phyloP scores from a whole-genome alignment of 2,329 filamentous ascomycete genomes.

The Aspergillus pseudoviridinutans region DNA sequence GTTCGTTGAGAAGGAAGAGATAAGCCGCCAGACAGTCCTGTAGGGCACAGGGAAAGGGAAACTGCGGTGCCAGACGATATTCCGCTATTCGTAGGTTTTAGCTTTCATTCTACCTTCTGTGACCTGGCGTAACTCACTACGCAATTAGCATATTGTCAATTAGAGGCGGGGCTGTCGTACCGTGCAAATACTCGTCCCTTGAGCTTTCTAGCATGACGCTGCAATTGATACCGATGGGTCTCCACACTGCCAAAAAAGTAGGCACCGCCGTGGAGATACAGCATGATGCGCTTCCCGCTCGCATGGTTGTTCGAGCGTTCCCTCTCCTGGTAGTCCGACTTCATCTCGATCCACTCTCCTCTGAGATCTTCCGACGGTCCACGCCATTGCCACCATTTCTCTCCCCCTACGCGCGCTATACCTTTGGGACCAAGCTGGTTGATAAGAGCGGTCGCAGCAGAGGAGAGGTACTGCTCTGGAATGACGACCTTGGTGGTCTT shows the following conservation, averaged over 20 bases:
- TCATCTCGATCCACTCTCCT: slow-evolving; percentile 97
- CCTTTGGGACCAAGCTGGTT: slow-evolving; percentile 75
- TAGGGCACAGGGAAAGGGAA: slow-evolving; percentile 89
- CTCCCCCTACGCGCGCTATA: slow-evolving; percentile 70
- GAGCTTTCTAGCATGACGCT: slow-evolving; percentile 89
- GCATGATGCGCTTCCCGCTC: slow-evolving; percentile 69
- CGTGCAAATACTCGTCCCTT: slow-evolving; percentile 83
- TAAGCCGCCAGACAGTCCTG: slow-evolving; percentile 89
- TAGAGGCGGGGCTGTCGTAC: slow-evolving; percentile 24
- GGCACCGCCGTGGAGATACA: slow-evolving; percentile 91
- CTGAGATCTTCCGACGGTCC: slow-evolving; percentile 61
- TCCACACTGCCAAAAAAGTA: slow-evolving; percentile 96
- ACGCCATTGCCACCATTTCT: slow-evolving; percentile 87
- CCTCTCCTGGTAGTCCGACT: slow-evolving; percentile 69
- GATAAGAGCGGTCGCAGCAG: slow-evolving; percentile 64
- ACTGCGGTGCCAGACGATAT: slow-evolving; percentile 88
- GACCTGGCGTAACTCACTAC: slow-evolving; percentile 17
- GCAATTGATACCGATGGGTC: slow-evolving; percentile 97
- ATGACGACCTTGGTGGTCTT: slow-evolving; percentile 69
- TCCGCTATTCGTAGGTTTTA: slow-evolving; percentile 44
- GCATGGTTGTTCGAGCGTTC: slow-evolving; percentile 51
- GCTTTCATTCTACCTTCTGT: not conserved
- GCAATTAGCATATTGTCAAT: slow-evolving; percentile 14
- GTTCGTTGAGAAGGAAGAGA: slow-evolving; percentile 70
- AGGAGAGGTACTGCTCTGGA: slow-evolving; percentile 57